Evolutionary conservation across 768 basidiomycete genomes (phyloP), one percentile per base, ranked within the genome.

Genomic region (Ramaria sp.): DNA sequence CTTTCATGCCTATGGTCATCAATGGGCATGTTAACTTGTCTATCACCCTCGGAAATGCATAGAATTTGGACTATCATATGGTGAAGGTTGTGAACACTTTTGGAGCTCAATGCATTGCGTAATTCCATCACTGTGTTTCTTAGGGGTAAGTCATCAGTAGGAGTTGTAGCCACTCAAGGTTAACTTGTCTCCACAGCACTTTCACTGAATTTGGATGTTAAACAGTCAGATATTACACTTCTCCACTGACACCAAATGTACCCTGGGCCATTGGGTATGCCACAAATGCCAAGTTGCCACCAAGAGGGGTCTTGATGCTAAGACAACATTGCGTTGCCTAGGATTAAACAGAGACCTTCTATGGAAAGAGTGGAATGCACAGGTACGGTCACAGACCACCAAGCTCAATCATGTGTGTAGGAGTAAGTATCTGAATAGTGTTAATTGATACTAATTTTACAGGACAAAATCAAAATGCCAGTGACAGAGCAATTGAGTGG

Each of bases 1-100:
- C 0, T 69, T 75, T 67, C 74, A 76, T 59, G 70, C 69, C 0
- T 73, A 71, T 53, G 69, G 67, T 13, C 73, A 73, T 52, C 65
- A 71, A 47, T 73, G 70, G 72, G 59, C 68, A 1, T 72, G 70
- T 51, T 69, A 72, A 38, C 49, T 75, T 0, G 43, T 67, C 0
- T 73, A 72, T 51, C 70, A 71, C 43, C 72, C 68, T 1, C 62
- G 68, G 12, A 52, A 71, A 27, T 38, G 59, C 7, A 13, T 42
- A 9, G 69, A 69, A 10, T 54, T 71, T 38, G 71, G 73, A 0
- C 51, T 73, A 2, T 64, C 68, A 0, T 69, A 74, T 57, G 68
- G 69, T 6, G 72, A 75, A 54, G 70, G 69, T 0, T 61, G 66
- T 0, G 72, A 75, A 52, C 42, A 66, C 13, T 50, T 66, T 0